Conservation (phyloP, 768 basidiomycete genomes). For the Tylopilus intermedius region DNA sequence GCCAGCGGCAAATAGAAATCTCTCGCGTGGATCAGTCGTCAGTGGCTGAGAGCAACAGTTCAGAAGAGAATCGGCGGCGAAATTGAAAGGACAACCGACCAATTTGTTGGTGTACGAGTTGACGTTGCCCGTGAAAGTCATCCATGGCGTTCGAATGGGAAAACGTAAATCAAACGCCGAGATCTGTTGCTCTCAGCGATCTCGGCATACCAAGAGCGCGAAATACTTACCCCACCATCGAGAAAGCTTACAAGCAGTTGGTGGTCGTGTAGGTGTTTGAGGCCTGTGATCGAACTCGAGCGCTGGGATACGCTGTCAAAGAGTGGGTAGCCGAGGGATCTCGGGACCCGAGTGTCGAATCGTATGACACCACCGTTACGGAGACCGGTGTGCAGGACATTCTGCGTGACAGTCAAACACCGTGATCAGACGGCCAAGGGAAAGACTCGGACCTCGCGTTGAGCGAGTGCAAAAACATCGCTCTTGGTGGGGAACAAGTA, state of each 20-base stretch:
- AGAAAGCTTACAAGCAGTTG: constrained; percentile 56
- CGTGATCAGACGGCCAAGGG: neutral
- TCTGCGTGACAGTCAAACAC: constrained; percentile 29
- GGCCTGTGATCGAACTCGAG: constrained; percentile 48
- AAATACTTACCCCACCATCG: constrained; percentile 50
- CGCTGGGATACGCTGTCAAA: constrained; percentile 32
- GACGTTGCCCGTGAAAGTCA: constrained; percentile 51
- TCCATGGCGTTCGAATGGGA: constrained; percentile 39
- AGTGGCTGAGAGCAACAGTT: constrained; percentile 47
- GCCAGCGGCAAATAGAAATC: constrained; percentile 65
- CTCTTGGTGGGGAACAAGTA: constrained; percentile 48
- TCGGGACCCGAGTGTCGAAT: constrained; percentile 52
- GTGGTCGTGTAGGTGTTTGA: constrained; percentile 46
- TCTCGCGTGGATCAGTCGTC: constrained; percentile 48
- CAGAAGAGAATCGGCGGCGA: neutral
- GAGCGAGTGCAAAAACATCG: constrained; percentile 60
- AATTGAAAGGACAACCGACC: constrained; percentile 34
- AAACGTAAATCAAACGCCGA: constrained; percentile 62
- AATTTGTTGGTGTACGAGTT: constrained; percentile 49
- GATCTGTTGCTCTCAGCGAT: constrained; percentile 38
- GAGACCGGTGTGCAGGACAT: constrained; percentile 49
- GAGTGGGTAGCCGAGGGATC: constrained; percentile 35
- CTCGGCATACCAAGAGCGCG: neutral
- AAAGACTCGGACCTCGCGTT: constrained; percentile 39
- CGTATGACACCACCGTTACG: constrained; percentile 56